Evolutionary conservation across 2,329 filamentous ascomycete species (phyloP).

Genomic region (Aspergillus novofumigatus): DNA sequence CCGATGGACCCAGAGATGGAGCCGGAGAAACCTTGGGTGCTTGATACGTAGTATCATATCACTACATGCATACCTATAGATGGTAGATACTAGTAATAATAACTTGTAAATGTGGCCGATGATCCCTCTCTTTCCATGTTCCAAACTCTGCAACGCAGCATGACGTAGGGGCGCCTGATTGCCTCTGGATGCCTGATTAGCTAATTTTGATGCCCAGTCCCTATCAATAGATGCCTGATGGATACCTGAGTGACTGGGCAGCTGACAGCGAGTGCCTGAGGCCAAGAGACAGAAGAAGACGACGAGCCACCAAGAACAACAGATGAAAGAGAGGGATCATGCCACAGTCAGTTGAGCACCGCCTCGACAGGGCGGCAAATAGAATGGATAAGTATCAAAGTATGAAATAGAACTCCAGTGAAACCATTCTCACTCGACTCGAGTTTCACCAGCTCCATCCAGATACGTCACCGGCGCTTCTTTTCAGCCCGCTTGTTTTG

Average conservation of each 20-base stretch:
- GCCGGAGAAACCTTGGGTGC: no score
- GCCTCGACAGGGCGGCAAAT: background rate
- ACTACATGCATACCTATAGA: no score
- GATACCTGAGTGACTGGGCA: background rate
- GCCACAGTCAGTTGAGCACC: background rate
- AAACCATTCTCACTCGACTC: background rate
- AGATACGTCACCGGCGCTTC: background rate
- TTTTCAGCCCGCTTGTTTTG: background rate
- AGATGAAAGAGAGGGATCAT: background rate
- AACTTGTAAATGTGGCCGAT: no score
- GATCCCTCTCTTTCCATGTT: no score
- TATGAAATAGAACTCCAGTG: background rate
- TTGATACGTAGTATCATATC: no score
- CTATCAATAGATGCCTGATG: background rate
- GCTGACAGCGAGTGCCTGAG: background rate
- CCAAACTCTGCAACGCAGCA: background rate
- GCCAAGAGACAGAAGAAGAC: background rate
- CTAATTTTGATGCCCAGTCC: no score
- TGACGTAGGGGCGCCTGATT: background rate
- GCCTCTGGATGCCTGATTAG: background rate
- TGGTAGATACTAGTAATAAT: no score
- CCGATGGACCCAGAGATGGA: conserved; percentile 2
- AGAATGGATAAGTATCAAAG: no score
- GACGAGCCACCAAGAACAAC: no score
- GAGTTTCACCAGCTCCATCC: background rate